Evolutionary conservation across 1,139 yeast genomes (phyloP).

Genomic region (Pichia sp.): DNA sequence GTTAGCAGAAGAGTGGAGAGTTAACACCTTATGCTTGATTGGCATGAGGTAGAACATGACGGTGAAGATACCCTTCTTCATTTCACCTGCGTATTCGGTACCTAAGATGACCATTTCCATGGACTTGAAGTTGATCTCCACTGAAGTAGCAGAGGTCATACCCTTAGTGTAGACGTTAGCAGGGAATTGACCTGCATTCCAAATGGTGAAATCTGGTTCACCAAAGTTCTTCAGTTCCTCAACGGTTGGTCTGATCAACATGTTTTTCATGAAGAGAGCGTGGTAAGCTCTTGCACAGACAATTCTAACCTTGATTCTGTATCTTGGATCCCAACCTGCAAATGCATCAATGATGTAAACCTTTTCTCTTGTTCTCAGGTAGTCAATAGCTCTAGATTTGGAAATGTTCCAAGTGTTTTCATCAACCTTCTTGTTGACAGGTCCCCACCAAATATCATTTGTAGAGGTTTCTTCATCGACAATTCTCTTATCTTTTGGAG

Average conservation of each 20-base stretch:
- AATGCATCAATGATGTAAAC: constrained; percentile 93
- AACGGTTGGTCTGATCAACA: constrained; percentile 91
- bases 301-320: constrained; percentile 93
- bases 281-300: constrained; percentile 99
- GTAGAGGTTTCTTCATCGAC: constrained; percentile 88
- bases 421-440: constrained; percentile 91
- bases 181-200: constrained; percentile 99
- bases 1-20: constrained; percentile 93
- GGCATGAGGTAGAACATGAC: constrained; percentile 99
- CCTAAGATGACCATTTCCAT: constrained; percentile 99
- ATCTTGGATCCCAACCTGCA: constrained; percentile 99
- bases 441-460: constrained; percentile 97
- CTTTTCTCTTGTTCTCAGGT: constrained; percentile 91
- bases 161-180: constrained; percentile 96
- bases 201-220: constrained; percentile 96
- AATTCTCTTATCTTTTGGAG: constrained; percentile 97
- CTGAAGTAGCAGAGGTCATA: constrained; percentile 95
- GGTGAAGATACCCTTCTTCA: constrained; percentile 99
- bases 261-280: constrained; percentile 95
- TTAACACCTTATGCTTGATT: constrained; percentile 81
- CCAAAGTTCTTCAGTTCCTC: constrained; percentile 89
- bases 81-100: constrained; percentile 98
- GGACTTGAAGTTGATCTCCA: constrained; percentile 92
- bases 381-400: constrained; percentile 95
- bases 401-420: constrained; percentile 95